Evolutionary conservation across 2,329 filamentous ascomycete genomes (phyloP).

Genomic region (Metarhizium brunneum): DNA sequence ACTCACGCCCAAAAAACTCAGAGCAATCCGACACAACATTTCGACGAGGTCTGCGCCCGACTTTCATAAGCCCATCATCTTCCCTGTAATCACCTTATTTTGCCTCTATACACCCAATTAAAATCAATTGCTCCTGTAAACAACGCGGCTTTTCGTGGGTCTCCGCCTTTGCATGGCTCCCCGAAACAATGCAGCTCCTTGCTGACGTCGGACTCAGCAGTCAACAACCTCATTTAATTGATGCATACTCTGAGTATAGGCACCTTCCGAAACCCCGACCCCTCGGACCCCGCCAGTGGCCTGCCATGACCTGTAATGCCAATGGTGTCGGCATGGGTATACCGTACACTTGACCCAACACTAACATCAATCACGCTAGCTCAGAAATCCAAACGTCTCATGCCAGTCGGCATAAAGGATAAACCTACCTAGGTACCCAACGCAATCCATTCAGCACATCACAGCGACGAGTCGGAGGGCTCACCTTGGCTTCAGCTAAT

Average conservation of each 20-base stretch:
- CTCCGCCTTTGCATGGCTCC: too few species aligned
- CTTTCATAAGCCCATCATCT: too few species aligned
- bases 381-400: neutral
- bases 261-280: slow-evolving; percentile 12
- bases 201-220: too few species aligned
- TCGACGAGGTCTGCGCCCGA: too few species aligned
- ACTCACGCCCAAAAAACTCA: too few species aligned
- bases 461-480: neutral
- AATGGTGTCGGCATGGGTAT: neutral
- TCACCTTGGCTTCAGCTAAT: neutral
- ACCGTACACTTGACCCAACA: neutral
- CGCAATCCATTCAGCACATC: neutral
- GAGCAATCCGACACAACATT: too few species aligned
- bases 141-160: too few species aligned
- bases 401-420: neutral
- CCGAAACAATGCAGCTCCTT: too few species aligned
- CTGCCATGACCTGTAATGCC: neutral
- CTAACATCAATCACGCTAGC: neutral
- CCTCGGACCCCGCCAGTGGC: slow-evolving; percentile 8
- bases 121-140: too few species aligned
- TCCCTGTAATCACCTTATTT: too few species aligned
- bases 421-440: neutral
- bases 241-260: slow-evolving; percentile 14
- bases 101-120: too few species aligned
- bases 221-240: slow-evolving; percentile 7